phyloP scores from a whole-genome alignment of 176 grass and related monocot species.

The Oryza longistaminata region DNA sequence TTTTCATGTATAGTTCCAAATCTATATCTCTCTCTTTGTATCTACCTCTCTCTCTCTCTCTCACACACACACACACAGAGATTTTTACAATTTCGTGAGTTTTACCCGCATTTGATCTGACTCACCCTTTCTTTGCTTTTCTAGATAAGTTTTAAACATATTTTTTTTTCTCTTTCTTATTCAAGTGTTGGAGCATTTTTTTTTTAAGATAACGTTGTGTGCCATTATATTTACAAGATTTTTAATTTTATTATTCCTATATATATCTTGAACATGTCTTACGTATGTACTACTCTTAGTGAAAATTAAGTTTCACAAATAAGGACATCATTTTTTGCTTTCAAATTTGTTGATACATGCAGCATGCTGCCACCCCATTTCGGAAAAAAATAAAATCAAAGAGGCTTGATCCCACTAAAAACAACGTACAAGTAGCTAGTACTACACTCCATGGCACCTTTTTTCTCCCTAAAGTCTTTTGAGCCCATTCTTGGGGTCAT shows the following conservation, averaged over 20 bases:
- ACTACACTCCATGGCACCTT: background rate
- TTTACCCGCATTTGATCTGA: background rate
- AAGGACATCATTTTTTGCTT: background rate
- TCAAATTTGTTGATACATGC: background rate
- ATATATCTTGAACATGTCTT: background rate
- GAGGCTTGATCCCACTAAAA: background rate
- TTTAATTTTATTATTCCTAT: background rate
- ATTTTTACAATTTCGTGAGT: too few species aligned
- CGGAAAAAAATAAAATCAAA: background rate
- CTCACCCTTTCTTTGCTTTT: too few species aligned
- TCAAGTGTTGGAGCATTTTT: too few species aligned
- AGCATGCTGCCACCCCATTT: background rate
- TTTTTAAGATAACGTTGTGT: too few species aligned
- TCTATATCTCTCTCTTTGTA: background rate
- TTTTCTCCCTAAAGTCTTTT: conserved; percentile 13
- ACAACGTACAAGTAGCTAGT: background rate
- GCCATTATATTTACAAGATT: too few species aligned
- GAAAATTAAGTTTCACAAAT: background rate
- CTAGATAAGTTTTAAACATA: too few species aligned
- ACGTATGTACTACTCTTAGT: background rate
- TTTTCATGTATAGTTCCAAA: background rate
- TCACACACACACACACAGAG: background rate
- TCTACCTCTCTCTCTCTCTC: too few species aligned
- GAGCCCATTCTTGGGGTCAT: conserved; percentile 10
- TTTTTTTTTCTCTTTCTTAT: too few species aligned